Percentiles rank a stretch among this genome's conserved stretches.
phyloP scores from a whole-genome alignment of 768 basidiomycete species.

The Termitomyces eurrhizus region DNA sequence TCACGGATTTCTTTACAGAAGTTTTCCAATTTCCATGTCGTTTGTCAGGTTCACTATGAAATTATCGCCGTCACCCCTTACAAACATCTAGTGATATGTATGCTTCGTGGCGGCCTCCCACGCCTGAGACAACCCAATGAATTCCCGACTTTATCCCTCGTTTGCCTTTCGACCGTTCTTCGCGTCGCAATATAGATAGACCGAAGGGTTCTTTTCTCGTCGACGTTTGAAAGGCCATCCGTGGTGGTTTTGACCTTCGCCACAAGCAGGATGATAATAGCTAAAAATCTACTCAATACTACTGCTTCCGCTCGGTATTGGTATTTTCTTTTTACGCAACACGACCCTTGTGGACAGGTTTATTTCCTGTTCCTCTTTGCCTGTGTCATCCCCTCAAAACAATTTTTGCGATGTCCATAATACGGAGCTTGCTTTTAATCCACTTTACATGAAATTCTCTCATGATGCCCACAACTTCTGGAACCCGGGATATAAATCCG shows the following conservation, averaged over 20 bases:
- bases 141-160: neutral
- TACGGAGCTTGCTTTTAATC: neutral
- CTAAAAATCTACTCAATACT: neutral
- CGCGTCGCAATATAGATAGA: slow-evolving; percentile 1
- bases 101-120: neutral
- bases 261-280: neutral
- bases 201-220: neutral
- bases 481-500: neutral
- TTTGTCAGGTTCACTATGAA: neutral
- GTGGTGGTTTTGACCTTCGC: neutral
- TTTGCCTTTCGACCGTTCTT: neutral
- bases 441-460: neutral
- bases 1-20: neutral
- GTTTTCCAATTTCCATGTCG: neutral
- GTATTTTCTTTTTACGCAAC: neutral
- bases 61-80: neutral
- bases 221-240: neutral
- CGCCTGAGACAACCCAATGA: no score
- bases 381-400: neutral
- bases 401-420: no score
- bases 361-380: neutral
- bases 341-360: neutral
- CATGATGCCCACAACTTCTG: neutral
- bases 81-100: neutral
- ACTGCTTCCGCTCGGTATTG: neutral